These are phyloP conservation scores for Coniochaeta pulveracea DNA, from an alignment of 2,329 filamentous ascomycete species.

Conservation along the genomic window DNA sequence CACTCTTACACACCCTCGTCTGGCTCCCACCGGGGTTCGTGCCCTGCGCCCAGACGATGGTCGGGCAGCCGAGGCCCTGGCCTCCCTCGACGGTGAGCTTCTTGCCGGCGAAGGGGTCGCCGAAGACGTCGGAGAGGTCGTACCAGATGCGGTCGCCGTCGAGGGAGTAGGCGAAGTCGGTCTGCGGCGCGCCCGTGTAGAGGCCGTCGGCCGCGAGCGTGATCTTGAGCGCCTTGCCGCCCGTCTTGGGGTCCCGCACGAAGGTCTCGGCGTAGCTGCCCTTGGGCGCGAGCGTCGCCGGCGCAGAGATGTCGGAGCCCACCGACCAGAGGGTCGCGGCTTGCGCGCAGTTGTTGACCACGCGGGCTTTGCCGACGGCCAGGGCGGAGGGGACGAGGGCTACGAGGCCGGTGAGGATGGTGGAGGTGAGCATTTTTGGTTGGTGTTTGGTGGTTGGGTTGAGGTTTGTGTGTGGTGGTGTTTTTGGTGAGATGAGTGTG, in stretches of 20 bases:
- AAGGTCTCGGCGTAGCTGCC: constrained; percentile 22
- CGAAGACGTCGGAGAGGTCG: constrained; percentile 27
- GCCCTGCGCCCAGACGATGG: constrained; percentile 23
- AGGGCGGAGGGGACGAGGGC: constrained; percentile 12
- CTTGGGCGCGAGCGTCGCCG: constrained; percentile 14
- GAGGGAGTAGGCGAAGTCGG: constrained; percentile 27
- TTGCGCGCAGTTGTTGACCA: constrained; percentile 24
- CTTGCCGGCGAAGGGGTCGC: constrained; percentile 22
- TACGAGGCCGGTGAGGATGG: constrained; percentile 12
- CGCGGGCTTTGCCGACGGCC: constrained; percentile 21
- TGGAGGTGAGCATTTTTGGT: constrained; percentile 12
- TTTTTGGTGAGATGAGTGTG: not conserved
- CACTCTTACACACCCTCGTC: constrained; percentile 22
- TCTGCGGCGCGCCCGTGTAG: constrained; percentile 26
- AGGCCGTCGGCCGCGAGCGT: constrained; percentile 22
- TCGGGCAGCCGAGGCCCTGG: constrained; percentile 18
- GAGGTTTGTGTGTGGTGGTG: not conserved
- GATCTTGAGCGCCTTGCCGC: constrained; percentile 27
- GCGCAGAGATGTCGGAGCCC: constrained; percentile 16
- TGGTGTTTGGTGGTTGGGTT: constrained; percentile 4
- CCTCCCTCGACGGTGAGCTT: constrained; percentile 19
- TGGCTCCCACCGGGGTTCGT: constrained; percentile 23
- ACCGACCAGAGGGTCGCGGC: constrained; percentile 27
- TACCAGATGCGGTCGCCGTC: constrained; percentile 23
- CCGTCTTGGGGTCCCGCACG: constrained; percentile 21